Conservation (phyloP, 768 basidiomycete species). For the Cystobasidium tubakii region DNA sequence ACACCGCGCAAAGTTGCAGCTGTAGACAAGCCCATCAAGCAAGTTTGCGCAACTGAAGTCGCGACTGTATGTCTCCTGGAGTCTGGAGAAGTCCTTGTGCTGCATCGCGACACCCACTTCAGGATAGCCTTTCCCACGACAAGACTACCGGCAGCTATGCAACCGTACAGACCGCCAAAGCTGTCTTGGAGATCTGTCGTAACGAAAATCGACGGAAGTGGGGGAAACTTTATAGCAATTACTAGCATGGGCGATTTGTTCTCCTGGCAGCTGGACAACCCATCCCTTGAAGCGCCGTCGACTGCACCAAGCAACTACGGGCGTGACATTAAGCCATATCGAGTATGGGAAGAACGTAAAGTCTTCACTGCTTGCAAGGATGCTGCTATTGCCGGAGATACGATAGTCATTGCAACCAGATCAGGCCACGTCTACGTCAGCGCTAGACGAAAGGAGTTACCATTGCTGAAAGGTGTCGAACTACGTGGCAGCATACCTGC, state of each 20-base stretch:
- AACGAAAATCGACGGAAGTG: conserved; percentile 70
- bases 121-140: conserved; percentile 77
- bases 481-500: background rate
- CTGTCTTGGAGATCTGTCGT: conserved; percentile 66
- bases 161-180: conserved; percentile 74
- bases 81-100: conserved; percentile 73
- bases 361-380: conserved; percentile 82
- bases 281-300: conserved; percentile 28
- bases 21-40: conserved; percentile 63
- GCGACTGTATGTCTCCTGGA: conserved; percentile 73
- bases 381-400: conserved; percentile 79
- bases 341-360: conserved; percentile 81
- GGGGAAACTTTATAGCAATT: conserved; percentile 73
- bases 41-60: conserved; percentile 70
- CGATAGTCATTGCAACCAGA: conserved; percentile 83
- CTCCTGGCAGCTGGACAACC: conserved; percentile 59
- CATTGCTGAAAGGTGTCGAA: conserved; percentile 23
- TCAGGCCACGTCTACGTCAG: conserved; percentile 92
- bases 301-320: conserved; percentile 12
- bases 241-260: conserved; percentile 86
- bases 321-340: conserved; percentile 61
- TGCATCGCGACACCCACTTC: conserved; percentile 69
- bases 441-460: conserved; percentile 55
- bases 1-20: conserved; percentile 65
- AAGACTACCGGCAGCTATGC: conserved; percentile 67